Conservation (phyloP, 2,329 filamentous ascomycete species). For the Alternaria sp. region DNA sequence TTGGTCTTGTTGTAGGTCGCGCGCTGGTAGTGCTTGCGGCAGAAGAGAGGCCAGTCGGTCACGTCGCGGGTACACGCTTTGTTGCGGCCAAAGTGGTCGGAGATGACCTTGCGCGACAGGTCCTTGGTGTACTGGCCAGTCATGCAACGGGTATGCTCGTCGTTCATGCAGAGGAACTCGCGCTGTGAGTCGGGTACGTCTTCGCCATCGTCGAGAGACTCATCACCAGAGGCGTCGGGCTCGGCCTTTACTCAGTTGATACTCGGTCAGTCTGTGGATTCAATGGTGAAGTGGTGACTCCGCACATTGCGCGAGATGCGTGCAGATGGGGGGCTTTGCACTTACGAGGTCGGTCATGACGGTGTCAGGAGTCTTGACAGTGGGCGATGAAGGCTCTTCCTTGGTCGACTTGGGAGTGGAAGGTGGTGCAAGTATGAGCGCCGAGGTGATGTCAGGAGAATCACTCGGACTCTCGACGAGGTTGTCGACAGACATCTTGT, state of each 20-base stretch:
- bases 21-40: slow-evolving; percentile 51
- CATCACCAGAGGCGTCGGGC: not conserved
- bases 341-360: slow-evolving; percentile 1
- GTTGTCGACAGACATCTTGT: slow-evolving; percentile 34
- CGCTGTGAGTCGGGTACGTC: slow-evolving; percentile 20
- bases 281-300: not conserved
- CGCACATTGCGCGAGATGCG: not conserved
- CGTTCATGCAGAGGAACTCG: slow-evolving; percentile 43
- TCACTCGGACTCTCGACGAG: slow-evolving; percentile 15
- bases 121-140: slow-evolving; percentile 44
- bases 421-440: slow-evolving; percentile 1
- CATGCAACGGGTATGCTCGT: slow-evolving; percentile 36
- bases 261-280: not conserved
- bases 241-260: not conserved
- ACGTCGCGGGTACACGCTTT: slow-evolving; percentile 44
- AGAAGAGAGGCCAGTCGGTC: slow-evolving; percentile 44
- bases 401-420: slow-evolving; percentile 8
- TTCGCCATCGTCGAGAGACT: not conserved
- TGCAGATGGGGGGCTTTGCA: not conserved
- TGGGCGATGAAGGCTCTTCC: not conserved
- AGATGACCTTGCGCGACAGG: slow-evolving; percentile 48
- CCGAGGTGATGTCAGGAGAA: not conserved
- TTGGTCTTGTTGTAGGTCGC: slow-evolving; percentile 44
- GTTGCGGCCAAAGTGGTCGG: slow-evolving; percentile 50
- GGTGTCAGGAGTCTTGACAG: slow-evolving; percentile 6